These are phyloP conservation scores for Cladosporium sp. DNA, from an alignment of 2,329 filamentous ascomycete genomes.

Conservation along the genomic window DNA sequence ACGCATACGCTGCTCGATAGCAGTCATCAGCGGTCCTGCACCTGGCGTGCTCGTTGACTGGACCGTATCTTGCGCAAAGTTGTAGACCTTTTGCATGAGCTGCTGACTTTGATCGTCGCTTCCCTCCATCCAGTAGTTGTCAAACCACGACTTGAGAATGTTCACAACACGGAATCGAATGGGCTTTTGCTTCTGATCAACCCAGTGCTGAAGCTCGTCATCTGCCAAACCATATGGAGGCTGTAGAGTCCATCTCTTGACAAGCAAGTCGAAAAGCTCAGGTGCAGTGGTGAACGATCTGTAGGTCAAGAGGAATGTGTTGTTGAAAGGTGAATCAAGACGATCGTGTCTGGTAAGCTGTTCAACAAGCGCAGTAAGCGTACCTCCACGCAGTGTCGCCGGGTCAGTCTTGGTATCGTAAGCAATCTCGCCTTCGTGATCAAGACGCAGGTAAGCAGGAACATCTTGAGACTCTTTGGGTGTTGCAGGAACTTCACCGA, in stretches of 20 bases:
- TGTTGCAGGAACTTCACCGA: constrained; percentile 52
- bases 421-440: constrained; percentile 83
- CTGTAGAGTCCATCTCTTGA: constrained; percentile 88
- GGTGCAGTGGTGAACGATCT: constrained; percentile 88
- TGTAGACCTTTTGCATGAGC: constrained; percentile 83
- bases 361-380: constrained; percentile 84
- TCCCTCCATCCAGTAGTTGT: constrained; percentile 98
- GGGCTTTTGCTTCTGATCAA: constrained; percentile 90
- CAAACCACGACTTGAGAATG: constrained; percentile 97
- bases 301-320: constrained; percentile 96
- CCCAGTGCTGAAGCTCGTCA: constrained; percentile 81
- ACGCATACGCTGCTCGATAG: constrained; percentile 83
- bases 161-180: constrained; percentile 97
- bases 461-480: constrained; percentile 66
- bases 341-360: constrained; percentile 95
- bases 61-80: constrained; percentile 87
- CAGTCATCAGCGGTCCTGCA: constrained; percentile 76
- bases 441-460: constrained; percentile 80
- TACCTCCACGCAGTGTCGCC: constrained; percentile 82
- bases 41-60: constrained; percentile 92
- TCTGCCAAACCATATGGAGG: constrained; percentile 78
- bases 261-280: constrained; percentile 89
- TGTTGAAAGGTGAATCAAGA: constrained; percentile 92
- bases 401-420: constrained; percentile 81
- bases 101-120: constrained; percentile 79